Conservation (phyloP, 306 rosid species). For the Psophocarpus tetragonolobus region DNA sequence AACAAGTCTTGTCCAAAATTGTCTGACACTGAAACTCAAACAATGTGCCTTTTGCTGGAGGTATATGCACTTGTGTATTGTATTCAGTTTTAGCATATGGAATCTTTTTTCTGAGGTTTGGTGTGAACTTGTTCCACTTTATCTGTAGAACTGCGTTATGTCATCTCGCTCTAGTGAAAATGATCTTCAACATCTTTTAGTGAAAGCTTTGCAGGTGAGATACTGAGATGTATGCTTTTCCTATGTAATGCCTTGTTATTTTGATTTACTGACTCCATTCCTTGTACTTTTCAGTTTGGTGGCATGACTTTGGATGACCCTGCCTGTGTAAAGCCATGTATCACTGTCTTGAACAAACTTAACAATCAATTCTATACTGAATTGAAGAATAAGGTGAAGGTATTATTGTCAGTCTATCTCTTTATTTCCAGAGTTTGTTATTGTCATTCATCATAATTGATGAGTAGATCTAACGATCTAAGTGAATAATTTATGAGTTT, state of each 20-base stretch:
- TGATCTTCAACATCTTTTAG: constrained; percentile 51
- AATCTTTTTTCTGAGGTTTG: constrained; percentile 21
- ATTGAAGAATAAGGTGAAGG: constrained; percentile 68
- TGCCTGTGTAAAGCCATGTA: constrained; percentile 69
- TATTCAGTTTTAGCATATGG: constrained; percentile 8
- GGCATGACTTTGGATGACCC: constrained; percentile 52
- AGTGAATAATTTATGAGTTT: too few relatives aligned
- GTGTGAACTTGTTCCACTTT: constrained; percentile 28
- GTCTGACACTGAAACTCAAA: constrained; percentile 63
- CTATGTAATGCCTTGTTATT: background rate
- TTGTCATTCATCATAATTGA: background rate
- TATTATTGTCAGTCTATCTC: constrained; percentile 33
- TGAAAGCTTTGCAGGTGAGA: constrained; percentile 73
- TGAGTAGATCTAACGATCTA: background rate
- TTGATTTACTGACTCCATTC: constrained; percentile 28
- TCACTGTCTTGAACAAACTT: constrained; percentile 70
- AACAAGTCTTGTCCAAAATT: constrained; percentile 44
- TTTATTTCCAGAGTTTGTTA: constrained; percentile 17
- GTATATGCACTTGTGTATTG: constrained; percentile 43
- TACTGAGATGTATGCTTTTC: constrained; percentile 30
- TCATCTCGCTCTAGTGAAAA: constrained; percentile 58
- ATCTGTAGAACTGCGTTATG: constrained; percentile 62
- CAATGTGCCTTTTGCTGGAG: constrained; percentile 80
- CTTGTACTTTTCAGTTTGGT: constrained; percentile 57
- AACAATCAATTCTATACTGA: constrained; percentile 52